phyloP scores from a whole-genome alignment of 805 yeast genomes.

The Metschnikowia kofuensis region DNA sequence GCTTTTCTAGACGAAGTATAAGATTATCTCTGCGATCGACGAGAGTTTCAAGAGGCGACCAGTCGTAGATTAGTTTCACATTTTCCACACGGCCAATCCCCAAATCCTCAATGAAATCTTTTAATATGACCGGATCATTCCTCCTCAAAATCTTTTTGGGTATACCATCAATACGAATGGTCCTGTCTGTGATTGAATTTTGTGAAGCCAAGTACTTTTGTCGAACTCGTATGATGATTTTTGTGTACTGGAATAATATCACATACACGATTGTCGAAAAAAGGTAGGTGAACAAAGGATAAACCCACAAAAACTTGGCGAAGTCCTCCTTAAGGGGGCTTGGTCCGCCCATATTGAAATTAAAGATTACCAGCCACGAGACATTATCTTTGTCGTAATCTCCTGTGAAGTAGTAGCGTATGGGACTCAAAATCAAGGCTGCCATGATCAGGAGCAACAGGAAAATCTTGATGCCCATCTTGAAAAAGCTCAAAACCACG shows the following conservation, averaged over 20 bases:
- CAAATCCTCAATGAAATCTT: slow-evolving; percentile 49
- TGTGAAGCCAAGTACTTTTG: slow-evolving; percentile 60
- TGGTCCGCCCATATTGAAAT: slow-evolving; percentile 7
- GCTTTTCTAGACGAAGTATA: slow-evolving; percentile 36
- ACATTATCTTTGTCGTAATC: slow-evolving; percentile 42
- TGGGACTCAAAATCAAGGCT: slow-evolving; percentile 34
- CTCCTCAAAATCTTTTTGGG: slow-evolving; percentile 40
- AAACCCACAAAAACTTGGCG: slow-evolving; percentile 48
- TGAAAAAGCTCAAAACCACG: slow-evolving; percentile 40
- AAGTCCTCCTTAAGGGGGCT: slow-evolving; percentile 33
- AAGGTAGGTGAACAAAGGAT: slow-evolving; percentile 53
- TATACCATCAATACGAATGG: slow-evolving; percentile 53
- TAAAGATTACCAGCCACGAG: slow-evolving; percentile 11
- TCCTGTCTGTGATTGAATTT: slow-evolving; percentile 57
- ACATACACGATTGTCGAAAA: slow-evolving; percentile 49
- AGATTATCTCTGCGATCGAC: slow-evolving; percentile 33
- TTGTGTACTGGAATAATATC: slow-evolving; percentile 46
- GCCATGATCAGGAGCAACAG: slow-evolving; percentile 22
- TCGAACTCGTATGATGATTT: slow-evolving; percentile 47
- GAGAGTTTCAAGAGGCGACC: slow-evolving; percentile 39
- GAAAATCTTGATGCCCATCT: slow-evolving; percentile 26
- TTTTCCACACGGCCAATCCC: slow-evolving; percentile 55
- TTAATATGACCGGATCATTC: slow-evolving; percentile 41
- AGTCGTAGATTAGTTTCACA: slow-evolving; percentile 47
- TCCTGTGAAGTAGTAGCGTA: slow-evolving; percentile 39